phyloP scores from a whole-genome alignment of 2,329 filamentous ascomycete genomes.

The Fusarium aywerte region DNA sequence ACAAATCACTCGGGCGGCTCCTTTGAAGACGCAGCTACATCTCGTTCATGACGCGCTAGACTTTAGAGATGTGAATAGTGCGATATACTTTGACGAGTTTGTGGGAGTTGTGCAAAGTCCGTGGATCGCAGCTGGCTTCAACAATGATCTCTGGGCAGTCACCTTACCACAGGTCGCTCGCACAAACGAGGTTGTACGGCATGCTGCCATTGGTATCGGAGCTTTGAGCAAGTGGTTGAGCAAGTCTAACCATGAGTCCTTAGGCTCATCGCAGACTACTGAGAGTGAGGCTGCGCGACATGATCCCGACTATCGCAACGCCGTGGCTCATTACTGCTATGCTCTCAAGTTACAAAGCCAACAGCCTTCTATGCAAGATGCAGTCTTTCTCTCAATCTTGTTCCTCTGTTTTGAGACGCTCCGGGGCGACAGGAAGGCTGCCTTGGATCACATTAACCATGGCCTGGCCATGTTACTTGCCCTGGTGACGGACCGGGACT shows the following conservation, averaged over 20 bases:
- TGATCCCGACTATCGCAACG: slow-evolving; percentile 46
- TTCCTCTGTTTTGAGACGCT: slow-evolving; percentile 49
- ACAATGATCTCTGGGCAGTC: slow-evolving; percentile 45
- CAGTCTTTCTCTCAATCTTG: slow-evolving; percentile 49
- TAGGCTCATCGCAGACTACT: not conserved
- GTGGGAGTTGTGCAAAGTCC: slow-evolving; percentile 44
- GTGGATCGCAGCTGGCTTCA: slow-evolving; percentile 46
- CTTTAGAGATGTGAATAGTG: slow-evolving; percentile 18
- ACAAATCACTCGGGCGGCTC: not conserved
- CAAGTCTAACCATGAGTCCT: not conserved
- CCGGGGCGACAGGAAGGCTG: slow-evolving; percentile 47
- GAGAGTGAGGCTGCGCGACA: not conserved
- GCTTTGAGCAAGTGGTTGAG: slow-evolving; percentile 40
- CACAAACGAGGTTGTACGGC: slow-evolving; percentile 43
- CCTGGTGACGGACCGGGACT: slow-evolving; percentile 45
- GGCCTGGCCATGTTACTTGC: slow-evolving; percentile 50
- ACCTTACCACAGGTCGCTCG: slow-evolving; percentile 49
- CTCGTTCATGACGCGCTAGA: slow-evolving; percentile 20
- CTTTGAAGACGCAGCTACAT: slow-evolving; percentile 11
- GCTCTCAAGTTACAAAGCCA: slow-evolving; percentile 49
- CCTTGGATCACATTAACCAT: slow-evolving; percentile 52
- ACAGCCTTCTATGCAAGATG: slow-evolving; percentile 44
- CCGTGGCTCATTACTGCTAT: slow-evolving; percentile 51
- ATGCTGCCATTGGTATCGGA: slow-evolving; percentile 50
- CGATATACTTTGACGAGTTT: slow-evolving; percentile 49